Percentiles rank a stretch among this genome's conserved stretches.
Conservation (phyloP, 495 filamentous ascomycete genomes). For the Aspergillus egyptiacus region DNA sequence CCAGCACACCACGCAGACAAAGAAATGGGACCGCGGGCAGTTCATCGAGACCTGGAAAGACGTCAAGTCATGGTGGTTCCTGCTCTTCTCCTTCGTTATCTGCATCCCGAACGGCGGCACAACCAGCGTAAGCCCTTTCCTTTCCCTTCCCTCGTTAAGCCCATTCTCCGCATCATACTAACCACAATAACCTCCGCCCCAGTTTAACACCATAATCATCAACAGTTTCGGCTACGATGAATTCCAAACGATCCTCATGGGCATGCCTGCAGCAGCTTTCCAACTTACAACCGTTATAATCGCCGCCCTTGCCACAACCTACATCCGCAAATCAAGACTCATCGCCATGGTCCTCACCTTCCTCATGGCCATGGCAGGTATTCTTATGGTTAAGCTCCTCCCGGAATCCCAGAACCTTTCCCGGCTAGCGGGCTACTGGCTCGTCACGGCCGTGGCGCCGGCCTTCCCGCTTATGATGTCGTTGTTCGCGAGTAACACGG, state of each 20-base stretch:
- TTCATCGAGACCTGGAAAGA: conserved; percentile 39
- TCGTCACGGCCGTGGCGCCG: conserved; percentile 10
- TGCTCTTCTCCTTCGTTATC: conserved; percentile 17
- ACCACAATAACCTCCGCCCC: background rate
- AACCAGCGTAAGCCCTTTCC: conserved; percentile 13
- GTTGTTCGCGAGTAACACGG: conserved; percentile 23
- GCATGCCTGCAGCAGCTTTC: conserved; percentile 12
- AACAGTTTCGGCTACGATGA: conserved; percentile 24
- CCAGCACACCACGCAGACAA: conserved; percentile 48
- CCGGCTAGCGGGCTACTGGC: conserved; percentile 18
- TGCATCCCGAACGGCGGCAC: conserved; percentile 22
- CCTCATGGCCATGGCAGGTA: conserved; percentile 13
- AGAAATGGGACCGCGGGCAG: conserved; percentile 44
- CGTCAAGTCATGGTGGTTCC: conserved; percentile 30
- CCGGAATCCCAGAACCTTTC: no score
- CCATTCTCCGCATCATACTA: background rate
- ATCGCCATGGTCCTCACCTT: conserved; percentile 7
- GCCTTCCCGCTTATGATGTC: conserved; percentile 19
- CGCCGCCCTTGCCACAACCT: conserved; percentile 7
- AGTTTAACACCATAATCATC: conserved; percentile 30
- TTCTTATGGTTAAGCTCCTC: conserved; percentile 21
- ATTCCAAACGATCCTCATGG: conserved; percentile 1
- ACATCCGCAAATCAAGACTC: conserved; percentile 15
- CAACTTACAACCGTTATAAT: conserved; percentile 13
- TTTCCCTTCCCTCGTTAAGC: background rate